phyloP scores from a whole-genome alignment of 2,329 filamentous ascomycete species.

The Botryotinia convoluta region DNA sequence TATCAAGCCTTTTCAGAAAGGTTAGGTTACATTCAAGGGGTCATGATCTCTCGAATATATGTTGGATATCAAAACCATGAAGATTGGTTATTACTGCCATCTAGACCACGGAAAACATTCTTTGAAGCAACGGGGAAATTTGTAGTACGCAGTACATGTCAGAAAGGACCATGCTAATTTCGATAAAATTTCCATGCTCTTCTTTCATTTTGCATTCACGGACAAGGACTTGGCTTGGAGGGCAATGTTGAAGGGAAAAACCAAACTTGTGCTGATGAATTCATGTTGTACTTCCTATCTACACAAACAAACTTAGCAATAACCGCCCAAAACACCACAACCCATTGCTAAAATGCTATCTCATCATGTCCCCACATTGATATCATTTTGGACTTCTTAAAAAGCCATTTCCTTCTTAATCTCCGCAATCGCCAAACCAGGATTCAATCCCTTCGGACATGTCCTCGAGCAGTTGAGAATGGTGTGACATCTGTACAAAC shows the following conservation, averaged over 20 bases:
- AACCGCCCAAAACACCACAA: slow-evolving; percentile 18
- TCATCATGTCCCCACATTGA: slow-evolving; percentile 2
- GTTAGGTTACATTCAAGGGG: too few relatives aligned
- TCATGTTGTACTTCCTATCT: slow-evolving; percentile 19
- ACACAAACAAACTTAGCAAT: slow-evolving; percentile 20
- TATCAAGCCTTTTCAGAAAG: too few relatives aligned
- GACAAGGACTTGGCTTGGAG: not conserved
- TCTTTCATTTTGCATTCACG: not conserved
- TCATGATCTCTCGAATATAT: too few relatives aligned
- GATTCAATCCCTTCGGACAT: slow-evolving; percentile 98
- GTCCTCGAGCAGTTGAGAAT: slow-evolving; percentile 98
- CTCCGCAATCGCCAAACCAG: slow-evolving; percentile 89
- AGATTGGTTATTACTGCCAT: not conserved
- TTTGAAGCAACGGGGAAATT: not conserved
- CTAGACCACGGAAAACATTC: not conserved
- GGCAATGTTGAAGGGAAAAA: not conserved
- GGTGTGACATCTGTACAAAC: slow-evolving; percentile 96
- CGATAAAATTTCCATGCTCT: not conserved
- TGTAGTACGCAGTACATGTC: not conserved
- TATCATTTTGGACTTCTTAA: slow-evolving; percentile 27
- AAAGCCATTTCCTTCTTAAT: slow-evolving; percentile 95
- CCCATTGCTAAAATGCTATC: slow-evolving; percentile 5
- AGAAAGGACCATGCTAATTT: not conserved
- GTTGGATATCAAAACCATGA: not conserved
- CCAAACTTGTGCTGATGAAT: slow-evolving; percentile 7